These are phyloP conservation scores for Teratosphaeriaceae sp. DNA, from an alignment of 2,329 filamentous ascomycete genomes.

Conservation along the genomic window DNA sequence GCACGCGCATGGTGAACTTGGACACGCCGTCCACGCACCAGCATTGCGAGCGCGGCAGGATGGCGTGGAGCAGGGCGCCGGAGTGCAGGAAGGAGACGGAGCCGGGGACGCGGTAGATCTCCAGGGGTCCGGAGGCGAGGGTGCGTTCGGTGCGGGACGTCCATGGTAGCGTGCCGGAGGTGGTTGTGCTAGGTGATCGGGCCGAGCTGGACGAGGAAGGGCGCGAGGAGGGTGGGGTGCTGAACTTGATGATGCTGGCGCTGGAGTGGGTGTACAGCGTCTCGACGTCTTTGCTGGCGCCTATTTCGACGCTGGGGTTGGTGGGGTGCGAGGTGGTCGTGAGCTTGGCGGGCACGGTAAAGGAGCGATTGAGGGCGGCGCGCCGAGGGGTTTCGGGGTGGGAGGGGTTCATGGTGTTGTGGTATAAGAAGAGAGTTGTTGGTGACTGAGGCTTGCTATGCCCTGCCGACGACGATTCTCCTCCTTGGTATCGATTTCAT, in stretches of 20 bases:
- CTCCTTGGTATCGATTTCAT: too few relatives aligned
- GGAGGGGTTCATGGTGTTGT: background rate
- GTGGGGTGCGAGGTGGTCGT: constrained; percentile 25
- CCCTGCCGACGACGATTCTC: too few relatives aligned
- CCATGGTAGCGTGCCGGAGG: constrained; percentile 58
- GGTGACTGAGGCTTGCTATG: too few relatives aligned
- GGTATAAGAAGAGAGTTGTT: background rate
- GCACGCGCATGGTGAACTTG: constrained; percentile 80
- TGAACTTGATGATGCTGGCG: constrained; percentile 65
- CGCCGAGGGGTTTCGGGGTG: constrained; percentile 13
- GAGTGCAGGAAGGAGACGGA: constrained; percentile 86
- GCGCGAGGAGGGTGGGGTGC: constrained; percentile 28
- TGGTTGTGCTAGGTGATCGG: constrained; percentile 33
- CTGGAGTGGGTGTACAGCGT: constrained; percentile 68
- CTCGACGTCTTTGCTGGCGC: constrained; percentile 48
- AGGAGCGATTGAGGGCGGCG: constrained; percentile 35
- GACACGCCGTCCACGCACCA: constrained; percentile 85
- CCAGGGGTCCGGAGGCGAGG: constrained; percentile 70
- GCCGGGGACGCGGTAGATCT: constrained; percentile 79
- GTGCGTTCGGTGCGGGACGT: constrained; percentile 71
- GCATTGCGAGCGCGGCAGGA: constrained; percentile 82
- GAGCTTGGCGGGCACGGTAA: constrained; percentile 41
- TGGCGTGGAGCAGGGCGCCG: constrained; percentile 74
- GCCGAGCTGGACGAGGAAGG: constrained; percentile 27
- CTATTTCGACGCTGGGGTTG: constrained; percentile 25